Conservation (phyloP, 2,329 filamentous ascomycete species). For the Botrytis hyacinthi region DNA sequence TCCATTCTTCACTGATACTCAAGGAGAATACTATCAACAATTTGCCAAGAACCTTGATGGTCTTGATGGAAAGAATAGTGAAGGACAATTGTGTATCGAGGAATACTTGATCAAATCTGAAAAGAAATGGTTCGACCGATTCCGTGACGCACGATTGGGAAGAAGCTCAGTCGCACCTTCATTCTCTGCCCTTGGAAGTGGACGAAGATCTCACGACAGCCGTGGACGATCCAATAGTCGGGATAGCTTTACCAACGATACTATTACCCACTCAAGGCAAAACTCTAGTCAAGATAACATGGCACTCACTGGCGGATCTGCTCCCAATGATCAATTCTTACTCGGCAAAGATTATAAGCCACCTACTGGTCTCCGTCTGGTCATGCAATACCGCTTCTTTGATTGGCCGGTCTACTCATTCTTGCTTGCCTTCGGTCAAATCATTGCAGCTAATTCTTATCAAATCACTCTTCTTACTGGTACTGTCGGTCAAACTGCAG, state of each 20-base stretch:
- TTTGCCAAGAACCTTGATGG: conserved; percentile 57
- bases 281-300: conserved; percentile 20
- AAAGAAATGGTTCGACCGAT: conserved; percentile 63
- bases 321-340: conserved; percentile 45
- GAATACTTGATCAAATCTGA: conserved; percentile 63
- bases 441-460: conserved; percentile 65
- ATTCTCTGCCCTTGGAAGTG: conserved; percentile 2
- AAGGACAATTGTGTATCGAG: conserved; percentile 61
- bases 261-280: conserved; percentile 19
- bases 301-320: conserved; percentile 9
- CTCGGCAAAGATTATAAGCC: conserved; percentile 51
- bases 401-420: conserved; percentile 64
- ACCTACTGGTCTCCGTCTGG: conserved; percentile 54
- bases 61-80: conserved; percentile 55
- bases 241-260: conserved; percentile 13
- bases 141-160: conserved; percentile 41
- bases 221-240: conserved; percentile 13
- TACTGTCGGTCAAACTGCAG: conserved; percentile 56
- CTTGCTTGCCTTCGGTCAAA: conserved; percentile 57
- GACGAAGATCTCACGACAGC: conserved; percentile 46
- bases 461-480: conserved; percentile 67
- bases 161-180: neutral
- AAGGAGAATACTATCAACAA: conserved; percentile 57
- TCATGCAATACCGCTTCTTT: conserved; percentile 56
- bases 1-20: conserved; percentile 65